phyloP scores from a whole-genome alignment of 345 rosid species.

The Geranium brycei region DNA sequence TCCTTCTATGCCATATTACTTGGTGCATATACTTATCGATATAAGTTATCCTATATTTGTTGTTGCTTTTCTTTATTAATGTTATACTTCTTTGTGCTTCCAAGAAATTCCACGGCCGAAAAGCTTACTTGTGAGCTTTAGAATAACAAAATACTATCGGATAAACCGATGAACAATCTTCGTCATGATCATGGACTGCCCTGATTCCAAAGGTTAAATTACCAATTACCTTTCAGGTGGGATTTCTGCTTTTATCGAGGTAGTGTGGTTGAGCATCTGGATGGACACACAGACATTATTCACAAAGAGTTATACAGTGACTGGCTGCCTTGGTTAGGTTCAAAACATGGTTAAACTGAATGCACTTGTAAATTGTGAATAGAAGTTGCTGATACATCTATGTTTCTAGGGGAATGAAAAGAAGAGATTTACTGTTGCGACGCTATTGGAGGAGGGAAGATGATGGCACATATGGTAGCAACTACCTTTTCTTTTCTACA shows the following conservation, averaged over 20 bases:
- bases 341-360: not conserved
- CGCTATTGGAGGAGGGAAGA: slow-evolving; percentile 97
- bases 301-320: slow-evolving; percentile 49
- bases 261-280: slow-evolving; percentile 71
- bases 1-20: too few relatives aligned
- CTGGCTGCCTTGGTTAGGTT: slow-evolving; percentile 69
- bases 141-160: too few relatives aligned
- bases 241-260: slow-evolving; percentile 69
- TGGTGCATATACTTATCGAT: too few relatives aligned
- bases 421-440: slow-evolving; percentile 63
- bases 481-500: slow-evolving; percentile 35
- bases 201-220: slow-evolving; percentile 1
- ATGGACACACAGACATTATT: slow-evolving; percentile 84
- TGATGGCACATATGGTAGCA: slow-evolving; percentile 91
- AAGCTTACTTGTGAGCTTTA: too few relatives aligned
- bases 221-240: slow-evolving; percentile 62
- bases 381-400: not conserved
- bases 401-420: slow-evolving; percentile 51
- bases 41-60: too few relatives aligned
- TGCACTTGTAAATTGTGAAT: not conserved
- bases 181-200: too few relatives aligned
- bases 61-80: too few relatives aligned
- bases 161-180: not conserved
- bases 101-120: too few relatives aligned
- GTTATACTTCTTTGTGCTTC: too few relatives aligned